Base-by-base conservation (phyloP, 2,329 filamentous ascomycete species). In the Cylindrodendrum hubeiense region DNA sequence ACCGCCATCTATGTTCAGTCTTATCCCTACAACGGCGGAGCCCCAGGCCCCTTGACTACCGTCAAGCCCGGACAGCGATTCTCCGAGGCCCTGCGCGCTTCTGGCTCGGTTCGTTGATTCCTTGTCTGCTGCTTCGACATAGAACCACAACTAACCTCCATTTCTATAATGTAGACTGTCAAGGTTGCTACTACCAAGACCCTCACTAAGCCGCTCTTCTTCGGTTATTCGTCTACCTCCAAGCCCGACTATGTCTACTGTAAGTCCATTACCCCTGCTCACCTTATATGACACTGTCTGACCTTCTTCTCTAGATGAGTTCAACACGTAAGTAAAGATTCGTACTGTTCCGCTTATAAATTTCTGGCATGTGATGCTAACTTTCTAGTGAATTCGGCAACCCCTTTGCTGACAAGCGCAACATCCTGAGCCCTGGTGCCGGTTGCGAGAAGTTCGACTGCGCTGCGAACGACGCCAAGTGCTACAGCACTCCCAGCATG, bases 391-490 rank as follows among this genome's bases (percentile, higher is more conserved):
- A 80, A 69, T 81, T 51, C 26, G 81, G 81, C 28, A 83, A 83
- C 76, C 81, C 81, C 60, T 83, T 82, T 51, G 77, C 76, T 39
- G 61, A 65, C 59, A 65, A 71, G 54, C 78, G 73, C 68, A 82
- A 82, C 71, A 76, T 67, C 52, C 63, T 83, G 61, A 78, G 67
- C 47, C 76, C 81, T 2, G 80, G 79, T 21, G 58, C 63, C 0
- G 80, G 80, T 43, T 83, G 81, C 70, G 50, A 79, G 68, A 13
- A 66, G 5, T 83, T 83, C 63, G 72, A 82, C 71, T 83, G 82
- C 71, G 70, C 68, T 15, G 50, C 80, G 28, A 73, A 72, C 67
- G 67, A 81, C 15, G 69, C 76, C 2, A 60, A 24, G 43, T 83
- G 81, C 78, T 83, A 83, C 74, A 82, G 80, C 75, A 78, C 75